Evolutionary conservation across 805 yeast species (phyloP), one percentile per base, ranked within the genome.

Genomic region (Kregervanrija fluxuum): DNA sequence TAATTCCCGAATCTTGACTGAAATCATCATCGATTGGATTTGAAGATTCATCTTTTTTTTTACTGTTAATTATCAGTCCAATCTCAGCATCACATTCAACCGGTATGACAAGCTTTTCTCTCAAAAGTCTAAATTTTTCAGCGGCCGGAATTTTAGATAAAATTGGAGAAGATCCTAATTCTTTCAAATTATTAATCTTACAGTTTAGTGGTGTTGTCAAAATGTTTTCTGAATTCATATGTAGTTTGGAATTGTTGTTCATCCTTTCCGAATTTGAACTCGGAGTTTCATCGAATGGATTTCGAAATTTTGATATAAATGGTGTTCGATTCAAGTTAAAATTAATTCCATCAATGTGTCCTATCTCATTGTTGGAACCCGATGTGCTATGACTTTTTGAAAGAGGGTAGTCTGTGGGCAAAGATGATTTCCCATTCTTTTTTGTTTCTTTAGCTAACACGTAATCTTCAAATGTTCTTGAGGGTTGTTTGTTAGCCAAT

Each of bases 261-360:
- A 15, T 35, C 30, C 3, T 35, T 30, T 12, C 33, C 15, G n/a
- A 14, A 12, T 5, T 28, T 31, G 52, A 47, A 14, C 49, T 54
- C 1, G 62, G 63, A 2, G 65, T 54, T 3, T 51, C 59, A 10
- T 60, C 65, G 48, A 70, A 70, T 6, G 75, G 75, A 46, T 70
- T 60, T 28, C 49, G 54, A 14, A 68, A 53, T 31, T 59, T 60
- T 16, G 53, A 56, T 13, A 67, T 42, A 54, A 52, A 15, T 4
- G 65, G 60, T 2, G 61, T 51, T 35, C 57, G 59, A 2, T 15
- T 11, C 10, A 13, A n/a, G 13, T 33, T 36, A 14, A 5, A 11
- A 12, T 31, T 30, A 9, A 56, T 42, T 8, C 53, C 53, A 35
- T 45, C 47, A 13, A 50, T 38, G 9, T 37, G 28, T 10, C 14